Evolutionary conservation across 1,284 basidiomycete species (phyloP).

Genomic region (Chondrostereum purpureum): DNA sequence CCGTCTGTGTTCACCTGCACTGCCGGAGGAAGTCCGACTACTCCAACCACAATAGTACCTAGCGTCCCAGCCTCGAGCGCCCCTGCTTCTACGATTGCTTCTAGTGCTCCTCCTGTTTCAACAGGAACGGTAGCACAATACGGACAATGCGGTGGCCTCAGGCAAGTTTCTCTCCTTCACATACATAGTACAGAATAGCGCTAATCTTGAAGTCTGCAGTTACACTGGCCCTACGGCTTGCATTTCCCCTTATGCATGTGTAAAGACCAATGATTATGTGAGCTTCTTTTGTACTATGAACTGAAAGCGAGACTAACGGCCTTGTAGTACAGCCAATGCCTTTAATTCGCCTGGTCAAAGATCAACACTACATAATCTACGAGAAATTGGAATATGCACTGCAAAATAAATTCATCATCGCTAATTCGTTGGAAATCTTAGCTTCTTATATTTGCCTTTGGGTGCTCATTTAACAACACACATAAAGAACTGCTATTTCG

Average conservation of each 20-base stretch:
- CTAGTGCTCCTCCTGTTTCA: neutral
- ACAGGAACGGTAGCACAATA: slow-evolving; percentile 6
- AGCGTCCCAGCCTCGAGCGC: neutral
- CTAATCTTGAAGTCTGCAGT: slow-evolving; percentile 12
- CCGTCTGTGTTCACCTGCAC: slow-evolving; percentile 8
- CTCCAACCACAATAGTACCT: neutral
- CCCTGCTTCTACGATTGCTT: neutral
- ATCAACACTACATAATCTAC: too few species aligned
- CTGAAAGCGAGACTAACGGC: neutral
- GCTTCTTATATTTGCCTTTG: too few species aligned
- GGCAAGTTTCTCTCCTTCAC: neutral
- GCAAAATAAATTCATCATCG: neutral
- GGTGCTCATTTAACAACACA: too few species aligned
- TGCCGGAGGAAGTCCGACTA: neutral
- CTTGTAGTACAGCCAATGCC: slow-evolving; percentile 33
- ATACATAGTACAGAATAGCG: neutral
- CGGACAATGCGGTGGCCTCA: slow-evolving; percentile 7
- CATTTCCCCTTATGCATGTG: slow-evolving; percentile 25
- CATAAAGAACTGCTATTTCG: too few species aligned
- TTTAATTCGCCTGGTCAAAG: too few species aligned
- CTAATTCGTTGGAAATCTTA: neutral
- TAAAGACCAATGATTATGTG: slow-evolving; percentile 24
- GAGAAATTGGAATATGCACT: too few species aligned
- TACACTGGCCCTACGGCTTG: slow-evolving; percentile 29
- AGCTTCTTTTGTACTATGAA: slow-evolving; percentile 7